Conservation (phyloP, 2,329 filamentous ascomycete species). For the Ceratocystis huliohia region DNA sequence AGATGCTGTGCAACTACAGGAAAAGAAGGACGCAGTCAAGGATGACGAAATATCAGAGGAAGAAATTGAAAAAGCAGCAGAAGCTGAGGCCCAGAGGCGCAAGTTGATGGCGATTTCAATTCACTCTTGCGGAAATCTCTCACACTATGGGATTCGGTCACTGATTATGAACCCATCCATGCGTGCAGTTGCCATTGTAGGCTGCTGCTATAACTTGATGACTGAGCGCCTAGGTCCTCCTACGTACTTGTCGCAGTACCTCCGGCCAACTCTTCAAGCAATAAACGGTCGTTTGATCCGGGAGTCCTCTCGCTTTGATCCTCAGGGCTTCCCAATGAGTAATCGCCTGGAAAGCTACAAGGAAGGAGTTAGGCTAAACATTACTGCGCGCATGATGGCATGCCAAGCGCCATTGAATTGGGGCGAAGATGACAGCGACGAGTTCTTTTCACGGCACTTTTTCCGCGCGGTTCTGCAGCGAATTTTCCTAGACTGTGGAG, state of each 20-base stretch:
- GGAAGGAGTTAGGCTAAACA: conserved; percentile 70
- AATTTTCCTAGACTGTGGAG: conserved; percentile 75
- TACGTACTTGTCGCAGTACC: conserved; percentile 68
- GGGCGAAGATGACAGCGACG: conserved; percentile 65
- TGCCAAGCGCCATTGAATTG: conserved; percentile 92
- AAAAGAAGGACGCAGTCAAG: conserved; percentile 11
- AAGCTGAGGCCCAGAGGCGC: conserved; percentile 22
- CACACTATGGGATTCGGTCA: conserved; percentile 83
- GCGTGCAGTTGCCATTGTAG: conserved; percentile 83
- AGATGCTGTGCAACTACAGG: conserved; percentile 25
- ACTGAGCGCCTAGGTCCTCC: conserved; percentile 81
- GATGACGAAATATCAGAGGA: conserved; percentile 26
- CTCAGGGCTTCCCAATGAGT: conserved; percentile 90
- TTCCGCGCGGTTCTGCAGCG: conserved; percentile 82
- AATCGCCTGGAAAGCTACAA: conserved; percentile 48
- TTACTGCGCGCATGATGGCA: conserved; percentile 96
- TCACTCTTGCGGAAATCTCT: conserved; percentile 94
- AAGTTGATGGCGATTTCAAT: conserved; percentile 80
- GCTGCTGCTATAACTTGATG: conserved; percentile 94
- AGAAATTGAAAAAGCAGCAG: conserved; percentile 21
- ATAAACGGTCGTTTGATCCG: conserved; percentile 54
- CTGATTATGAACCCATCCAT: conserved; percentile 74
- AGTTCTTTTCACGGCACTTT: conserved; percentile 86
- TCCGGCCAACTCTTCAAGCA: conserved; percentile 56
- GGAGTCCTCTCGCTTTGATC: conserved; percentile 63